Percentiles rank a stretch among this genome's conserved stretches.
phyloP scores from a whole-genome alignment of 1,284 basidiomycete species.

The Ceratobasidium sp. region DNA sequence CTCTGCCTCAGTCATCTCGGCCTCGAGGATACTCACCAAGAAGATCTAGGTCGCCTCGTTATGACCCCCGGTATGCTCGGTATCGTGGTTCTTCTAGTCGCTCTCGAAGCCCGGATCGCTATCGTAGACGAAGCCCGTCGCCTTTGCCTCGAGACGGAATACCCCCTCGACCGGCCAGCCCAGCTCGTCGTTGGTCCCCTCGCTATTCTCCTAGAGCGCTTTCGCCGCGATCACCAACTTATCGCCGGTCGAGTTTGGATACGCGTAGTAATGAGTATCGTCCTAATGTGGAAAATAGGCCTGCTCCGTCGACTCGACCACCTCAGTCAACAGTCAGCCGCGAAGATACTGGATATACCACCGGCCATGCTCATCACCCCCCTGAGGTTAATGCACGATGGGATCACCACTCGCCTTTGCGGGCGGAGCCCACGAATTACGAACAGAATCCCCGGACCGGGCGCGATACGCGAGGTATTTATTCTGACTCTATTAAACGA shows the following conservation, averaged over 20 bases:
- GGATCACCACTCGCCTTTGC: not conserved
- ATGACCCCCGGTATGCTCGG: not conserved
- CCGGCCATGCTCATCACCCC: not conserved
- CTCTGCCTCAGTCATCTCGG: not conserved
- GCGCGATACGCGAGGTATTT: not conserved
- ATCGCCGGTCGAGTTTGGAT: not conserved
- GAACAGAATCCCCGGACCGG: not conserved
- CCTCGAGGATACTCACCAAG: not conserved
- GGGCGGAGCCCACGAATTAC: not conserved
- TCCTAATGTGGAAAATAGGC: no score
- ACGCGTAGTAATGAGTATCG: not conserved
- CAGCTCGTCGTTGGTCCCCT: not conserved
- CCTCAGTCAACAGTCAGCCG: not conserved
- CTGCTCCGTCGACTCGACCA: not conserved
- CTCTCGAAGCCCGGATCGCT: constrained; percentile 9
- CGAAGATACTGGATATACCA: not conserved
- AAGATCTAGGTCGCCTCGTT: constrained; percentile 14
- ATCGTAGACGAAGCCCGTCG: not conserved
- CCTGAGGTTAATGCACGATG: not conserved
- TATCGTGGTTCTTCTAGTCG: constrained; percentile 1
- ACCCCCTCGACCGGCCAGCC: not conserved
- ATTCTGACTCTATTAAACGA: not conserved
- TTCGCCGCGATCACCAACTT: constrained; percentile 2
- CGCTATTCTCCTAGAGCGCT: not conserved
- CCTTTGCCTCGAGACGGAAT: not conserved